A percentile compares a stretch with the other conserved stretches of the same genome.
Conservation (phyloP, 176 grass and related monocot genomes). For the Avena sativa region DNA sequence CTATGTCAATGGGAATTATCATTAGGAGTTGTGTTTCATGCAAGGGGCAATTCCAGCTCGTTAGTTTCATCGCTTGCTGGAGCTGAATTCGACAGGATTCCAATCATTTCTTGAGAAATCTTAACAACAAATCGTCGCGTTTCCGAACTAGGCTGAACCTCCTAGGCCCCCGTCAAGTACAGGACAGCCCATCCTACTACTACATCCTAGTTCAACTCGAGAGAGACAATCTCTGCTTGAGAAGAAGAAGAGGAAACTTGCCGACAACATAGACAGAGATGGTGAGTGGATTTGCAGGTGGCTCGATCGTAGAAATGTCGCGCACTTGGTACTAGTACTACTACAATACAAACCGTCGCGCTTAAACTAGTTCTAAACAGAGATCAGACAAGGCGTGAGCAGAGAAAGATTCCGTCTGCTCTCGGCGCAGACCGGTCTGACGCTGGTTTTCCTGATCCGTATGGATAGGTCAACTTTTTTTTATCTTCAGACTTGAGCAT, state of each 20-base stretch:
- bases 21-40: background rate
- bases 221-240: background rate
- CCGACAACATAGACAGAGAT: background rate
- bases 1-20: background rate
- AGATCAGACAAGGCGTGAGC: constrained; percentile 14
- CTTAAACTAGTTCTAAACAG: background rate
- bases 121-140: background rate
- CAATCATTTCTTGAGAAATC: background rate
- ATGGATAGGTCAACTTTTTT: background rate
- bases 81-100: background rate
- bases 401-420: constrained; percentile 30
- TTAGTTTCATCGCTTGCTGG: background rate
- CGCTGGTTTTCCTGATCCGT: constrained; percentile 3
- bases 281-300: background rate
- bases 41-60: background rate
- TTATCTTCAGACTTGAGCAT: background rate
- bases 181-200: background rate
- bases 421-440: background rate
- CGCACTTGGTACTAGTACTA: background rate
- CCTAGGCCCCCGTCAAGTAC: background rate
- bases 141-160: background rate
- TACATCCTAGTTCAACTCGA: background rate
- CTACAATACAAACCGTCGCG: background rate
- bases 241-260: background rate
- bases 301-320: background rate